phyloP scores from a whole-genome alignment of 2,329 filamentous ascomycete species.

The Lasiodiplodia sp. region DNA sequence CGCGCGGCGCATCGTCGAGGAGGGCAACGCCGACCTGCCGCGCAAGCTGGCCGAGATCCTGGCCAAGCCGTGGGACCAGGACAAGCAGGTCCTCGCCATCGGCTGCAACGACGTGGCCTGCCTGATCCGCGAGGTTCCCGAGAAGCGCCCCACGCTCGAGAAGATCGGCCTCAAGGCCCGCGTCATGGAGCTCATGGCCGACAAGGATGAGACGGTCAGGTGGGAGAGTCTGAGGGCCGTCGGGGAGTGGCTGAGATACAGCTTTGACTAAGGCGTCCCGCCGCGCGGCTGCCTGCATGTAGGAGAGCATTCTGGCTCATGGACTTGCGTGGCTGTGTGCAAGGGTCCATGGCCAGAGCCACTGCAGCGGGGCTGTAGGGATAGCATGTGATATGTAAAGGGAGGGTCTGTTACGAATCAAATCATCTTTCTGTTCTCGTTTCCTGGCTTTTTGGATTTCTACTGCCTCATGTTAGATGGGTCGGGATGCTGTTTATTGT shows the following conservation, averaged over 20 bases:
- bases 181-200: slow-evolving; percentile 93
- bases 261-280: slow-evolving; percentile 41
- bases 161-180: slow-evolving; percentile 83
- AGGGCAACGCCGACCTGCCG: slow-evolving; percentile 78
- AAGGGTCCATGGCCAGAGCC: neutral
- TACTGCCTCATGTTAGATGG: slow-evolving; percentile 12
- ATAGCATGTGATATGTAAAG: neutral
- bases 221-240: slow-evolving; percentile 93
- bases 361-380: slow-evolving; percentile 17
- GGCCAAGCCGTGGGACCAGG: slow-evolving; percentile 81
- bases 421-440: neutral
- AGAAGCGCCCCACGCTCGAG: slow-evolving; percentile 81
- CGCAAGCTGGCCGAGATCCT: slow-evolving; percentile 87
- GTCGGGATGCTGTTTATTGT: neutral
- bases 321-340: neutral
- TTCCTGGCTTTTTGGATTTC: neutral
- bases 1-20: slow-evolving; percentile 83
- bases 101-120: slow-evolving; percentile 92
- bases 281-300: neutral
- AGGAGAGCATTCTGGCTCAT: neutral
- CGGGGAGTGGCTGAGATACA: slow-evolving; percentile 78
- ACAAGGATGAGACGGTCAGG: slow-evolving; percentile 84
- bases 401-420: slow-evolving; percentile 2
- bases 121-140: slow-evolving; percentile 87
- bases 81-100: slow-evolving; percentile 86